A percentile compares a stretch with the other conserved stretches of the same genome.
phyloP scores from a whole-genome alignment of 2,329 filamentous ascomycete genomes.

The Trichophaea hybrida region DNA sequence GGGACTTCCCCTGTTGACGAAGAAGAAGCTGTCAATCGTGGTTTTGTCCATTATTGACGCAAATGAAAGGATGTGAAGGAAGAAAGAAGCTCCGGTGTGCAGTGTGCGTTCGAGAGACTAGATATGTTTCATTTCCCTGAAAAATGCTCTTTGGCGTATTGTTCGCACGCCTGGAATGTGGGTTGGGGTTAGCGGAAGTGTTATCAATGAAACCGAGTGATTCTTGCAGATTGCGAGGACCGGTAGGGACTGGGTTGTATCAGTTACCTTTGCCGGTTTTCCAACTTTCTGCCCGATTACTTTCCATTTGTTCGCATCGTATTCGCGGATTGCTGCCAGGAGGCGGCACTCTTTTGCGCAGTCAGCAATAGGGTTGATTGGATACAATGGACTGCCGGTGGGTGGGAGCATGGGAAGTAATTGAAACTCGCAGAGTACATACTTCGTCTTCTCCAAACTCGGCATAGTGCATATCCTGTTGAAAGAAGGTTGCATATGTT shows the following conservation, averaged over 20 bases:
- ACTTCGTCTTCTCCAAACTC: slow-evolving; percentile 97
- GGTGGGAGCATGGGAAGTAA: slow-evolving; percentile 5
- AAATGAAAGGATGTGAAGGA: not conserved
- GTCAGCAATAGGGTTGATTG: not conserved
- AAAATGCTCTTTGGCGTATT: slow-evolving; percentile 95
- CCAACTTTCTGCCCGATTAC: slow-evolving; percentile 90
- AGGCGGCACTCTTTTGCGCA: slow-evolving; percentile 53
- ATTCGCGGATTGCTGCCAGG: slow-evolving; percentile 91
- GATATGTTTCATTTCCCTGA: slow-evolving; percentile 34
- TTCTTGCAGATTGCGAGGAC: not conserved
- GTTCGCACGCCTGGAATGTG: slow-evolving; percentile 54
- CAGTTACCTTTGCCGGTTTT: slow-evolving; percentile 77
- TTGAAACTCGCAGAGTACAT: slow-evolving; percentile 30
- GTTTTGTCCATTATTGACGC: not conserved
- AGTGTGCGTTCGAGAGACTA: no score
- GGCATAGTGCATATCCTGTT: slow-evolving; percentile 94
- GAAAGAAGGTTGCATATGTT: slow-evolving; percentile 23
- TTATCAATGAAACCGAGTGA: not conserved
- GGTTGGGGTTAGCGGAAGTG: not conserved
- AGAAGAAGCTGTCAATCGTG: not conserved
- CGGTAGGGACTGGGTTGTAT: not conserved
- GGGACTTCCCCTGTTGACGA: not conserved
- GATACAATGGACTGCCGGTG: not conserved
- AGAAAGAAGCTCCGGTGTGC: no score
- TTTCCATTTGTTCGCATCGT: slow-evolving; percentile 98